These are phyloP conservation scores for Kwoniella europaea DNA, from an alignment of 768 basidiomycete species.

Conservation along the genomic window DNA sequence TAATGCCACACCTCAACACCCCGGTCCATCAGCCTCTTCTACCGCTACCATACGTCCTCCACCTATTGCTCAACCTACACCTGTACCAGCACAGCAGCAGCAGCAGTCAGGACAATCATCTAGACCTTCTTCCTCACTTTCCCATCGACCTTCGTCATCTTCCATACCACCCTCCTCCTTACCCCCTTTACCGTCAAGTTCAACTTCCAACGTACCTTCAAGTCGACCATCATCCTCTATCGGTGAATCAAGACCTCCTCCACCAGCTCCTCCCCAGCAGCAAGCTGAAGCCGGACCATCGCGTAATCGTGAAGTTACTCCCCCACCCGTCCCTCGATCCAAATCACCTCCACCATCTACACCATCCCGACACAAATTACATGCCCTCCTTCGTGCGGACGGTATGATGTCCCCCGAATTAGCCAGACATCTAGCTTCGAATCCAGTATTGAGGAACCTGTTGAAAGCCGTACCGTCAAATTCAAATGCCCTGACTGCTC, in stretches of 20 bases:
- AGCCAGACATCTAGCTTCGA: conserved; percentile 38
- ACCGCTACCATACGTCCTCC: conserved; percentile 22
- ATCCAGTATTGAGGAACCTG: conserved; percentile 43
- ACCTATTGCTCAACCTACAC: conserved; percentile 18
- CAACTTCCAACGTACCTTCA: conserved; percentile 18
- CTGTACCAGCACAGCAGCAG: conserved; percentile 6
- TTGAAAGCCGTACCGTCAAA: conserved; percentile 44
- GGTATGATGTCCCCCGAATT: conserved; percentile 47
- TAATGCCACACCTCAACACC: conserved; percentile 7
- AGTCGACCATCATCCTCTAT: conserved; percentile 27
- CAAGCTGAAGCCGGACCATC: conserved; percentile 14
- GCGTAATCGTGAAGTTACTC: conserved; percentile 35
- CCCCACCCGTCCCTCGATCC: conserved; percentile 33
- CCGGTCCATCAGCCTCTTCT: conserved; percentile 16
- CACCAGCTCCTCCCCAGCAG: conserved; percentile 9
- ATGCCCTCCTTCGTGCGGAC: conserved; percentile 40
- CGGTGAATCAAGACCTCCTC: conserved; percentile 13
- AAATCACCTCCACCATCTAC: conserved; percentile 52
- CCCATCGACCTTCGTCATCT: conserved; percentile 25
- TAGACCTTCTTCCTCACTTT: conserved; percentile 27
- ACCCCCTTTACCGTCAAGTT: conserved; percentile 25
- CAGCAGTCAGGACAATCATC: conserved; percentile 11
- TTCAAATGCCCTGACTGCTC: conserved; percentile 15
- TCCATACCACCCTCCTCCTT: conserved; percentile 32
- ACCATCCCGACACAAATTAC: conserved; percentile 40